A percentile compares a stretch with the other conserved stretches of the same genome.
Evolutionary conservation across 208 protist genomes (phyloP).

Genomic region (Leptomonas seymouri): DNA sequence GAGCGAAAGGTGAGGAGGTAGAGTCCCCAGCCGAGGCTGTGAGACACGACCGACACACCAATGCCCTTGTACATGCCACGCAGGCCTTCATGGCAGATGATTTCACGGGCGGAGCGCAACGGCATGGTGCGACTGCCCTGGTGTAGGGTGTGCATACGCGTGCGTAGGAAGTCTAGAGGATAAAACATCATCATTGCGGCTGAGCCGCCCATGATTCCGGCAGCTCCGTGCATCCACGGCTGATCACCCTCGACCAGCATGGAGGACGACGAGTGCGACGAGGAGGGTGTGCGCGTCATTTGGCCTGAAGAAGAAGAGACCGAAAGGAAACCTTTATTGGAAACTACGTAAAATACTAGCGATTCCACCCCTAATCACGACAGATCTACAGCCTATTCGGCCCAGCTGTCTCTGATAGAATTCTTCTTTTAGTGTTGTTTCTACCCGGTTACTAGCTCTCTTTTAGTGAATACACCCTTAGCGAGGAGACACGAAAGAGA

Average conservation of each 20-base stretch:
- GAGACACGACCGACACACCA: conserved; percentile 61
- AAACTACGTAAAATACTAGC: no score
- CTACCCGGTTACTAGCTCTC: no score
- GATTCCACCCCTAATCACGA: no score
- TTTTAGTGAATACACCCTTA: neutral
- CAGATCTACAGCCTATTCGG: no score
- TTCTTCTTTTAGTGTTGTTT: no score
- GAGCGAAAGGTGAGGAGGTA: conserved; percentile 80
- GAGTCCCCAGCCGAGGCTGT: conserved; percentile 79
- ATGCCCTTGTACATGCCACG: conserved; percentile 82
- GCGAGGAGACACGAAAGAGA: neutral
- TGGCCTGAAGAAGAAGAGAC: neutral
- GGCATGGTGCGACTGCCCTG: conserved; percentile 48
- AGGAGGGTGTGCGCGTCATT: neutral
- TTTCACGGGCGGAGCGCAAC: conserved; percentile 48
- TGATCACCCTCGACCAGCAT: conserved; percentile 26
- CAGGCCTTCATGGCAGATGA: conserved; percentile 67
- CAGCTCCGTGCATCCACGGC: conserved; percentile 76
- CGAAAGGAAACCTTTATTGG: no score
- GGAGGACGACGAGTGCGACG: neutral
- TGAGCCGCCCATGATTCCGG: conserved; percentile 69
- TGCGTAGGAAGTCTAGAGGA: conserved; percentile 85
- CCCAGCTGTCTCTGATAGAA: no score
- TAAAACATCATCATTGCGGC: conserved; percentile 82
- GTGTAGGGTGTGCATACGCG: conserved; percentile 77